These are phyloP conservation scores for Actinidia polygama DNA, from an alignment of 179 eudicot genomes.

Conservation along the genomic window DNA sequence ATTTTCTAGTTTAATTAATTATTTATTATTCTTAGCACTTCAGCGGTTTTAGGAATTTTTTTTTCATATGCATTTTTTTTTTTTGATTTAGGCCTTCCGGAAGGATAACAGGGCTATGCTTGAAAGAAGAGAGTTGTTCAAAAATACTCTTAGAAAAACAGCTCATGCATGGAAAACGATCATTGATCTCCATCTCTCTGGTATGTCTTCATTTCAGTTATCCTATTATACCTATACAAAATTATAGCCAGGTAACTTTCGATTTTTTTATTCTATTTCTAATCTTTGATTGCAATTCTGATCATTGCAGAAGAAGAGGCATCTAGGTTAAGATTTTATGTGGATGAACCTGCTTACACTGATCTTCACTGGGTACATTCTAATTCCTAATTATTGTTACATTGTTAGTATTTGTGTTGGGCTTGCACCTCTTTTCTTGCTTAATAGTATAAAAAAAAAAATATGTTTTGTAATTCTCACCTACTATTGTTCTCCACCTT, in stretches of 20 bases:
- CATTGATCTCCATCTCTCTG: slow-evolving; percentile 76
- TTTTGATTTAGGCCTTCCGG: slow-evolving; percentile 62
- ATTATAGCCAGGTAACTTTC: background rate
- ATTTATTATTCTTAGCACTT: background rate
- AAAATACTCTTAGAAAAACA: slow-evolving; percentile 85
- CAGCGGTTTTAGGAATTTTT: background rate
- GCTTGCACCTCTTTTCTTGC: background rate
- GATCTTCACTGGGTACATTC: slow-evolving; percentile 96
- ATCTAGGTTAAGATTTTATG: slow-evolving; percentile 57
- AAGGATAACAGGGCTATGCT: slow-evolving; percentile 76
- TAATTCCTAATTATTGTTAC: background rate
- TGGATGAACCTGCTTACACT: slow-evolving; percentile 88
- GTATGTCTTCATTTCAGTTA: slow-evolving; percentile 35
- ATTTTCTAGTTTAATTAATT: background rate
- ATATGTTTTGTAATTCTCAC: background rate
- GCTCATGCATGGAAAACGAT: slow-evolving; percentile 85
- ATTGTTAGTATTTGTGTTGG: background rate
- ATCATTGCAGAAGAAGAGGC: slow-evolving; percentile 85
- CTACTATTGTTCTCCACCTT: background rate
- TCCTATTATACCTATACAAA: background rate
- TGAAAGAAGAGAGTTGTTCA: slow-evolving; percentile 74
- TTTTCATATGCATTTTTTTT: background rate
- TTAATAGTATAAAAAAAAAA: background rate
- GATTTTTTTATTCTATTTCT: background rate
- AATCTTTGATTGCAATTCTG: slow-evolving; percentile 1